Base-by-base conservation (phyloP, 345 rosid species). In the Clarkia xantiana region DNA sequence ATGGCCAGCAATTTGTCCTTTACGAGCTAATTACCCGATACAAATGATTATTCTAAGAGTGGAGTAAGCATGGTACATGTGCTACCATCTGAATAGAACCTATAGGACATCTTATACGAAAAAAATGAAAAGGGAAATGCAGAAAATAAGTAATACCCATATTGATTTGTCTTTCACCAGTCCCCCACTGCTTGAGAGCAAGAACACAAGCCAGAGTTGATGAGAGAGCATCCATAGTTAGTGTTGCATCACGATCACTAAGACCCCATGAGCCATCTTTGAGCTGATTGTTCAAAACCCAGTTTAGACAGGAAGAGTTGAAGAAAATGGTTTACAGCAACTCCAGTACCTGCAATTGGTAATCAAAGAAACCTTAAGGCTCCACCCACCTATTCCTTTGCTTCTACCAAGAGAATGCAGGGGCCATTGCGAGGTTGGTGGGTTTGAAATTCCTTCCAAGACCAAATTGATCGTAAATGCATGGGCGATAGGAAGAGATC, bases 211-310 rank as follows among this genome's bases (percentile, higher is more conserved):
- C 94, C 52, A 89, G 55, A n/a, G 97, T 85, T 40, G 95, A 75
- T 0, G 76, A 75, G 9, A 89, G 58, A 57, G 73, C 23, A 55
- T 89, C 95, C 68, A 85, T 85, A 9, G 61, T 63, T 16, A 67
- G 59, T 58, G 67, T 68, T 0, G 65, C 74, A 62, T 78, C 62
- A 22, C 46, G 56, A 50, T 59, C 56, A 45, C 64, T 52, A 64
- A 77, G 75, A 52, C 90, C 87, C 94, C 97, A 89, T 45, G 95
- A 85, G 17, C 97, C 97, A 59, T 89, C 85, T 4, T 46, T 47
- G 6, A 67, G 72, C 69, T 89, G 97, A 63, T 85, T 78, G 9
- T 85, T 84, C 70, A 74, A 49, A 47, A 89, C 58, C 97, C 97
- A 89, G 19, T 62, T 69, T 53, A 72, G 15, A 39, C 16, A 15